Conservation (phyloP, 768 basidiomycete genomes). For the Suillus plorans region DNA sequence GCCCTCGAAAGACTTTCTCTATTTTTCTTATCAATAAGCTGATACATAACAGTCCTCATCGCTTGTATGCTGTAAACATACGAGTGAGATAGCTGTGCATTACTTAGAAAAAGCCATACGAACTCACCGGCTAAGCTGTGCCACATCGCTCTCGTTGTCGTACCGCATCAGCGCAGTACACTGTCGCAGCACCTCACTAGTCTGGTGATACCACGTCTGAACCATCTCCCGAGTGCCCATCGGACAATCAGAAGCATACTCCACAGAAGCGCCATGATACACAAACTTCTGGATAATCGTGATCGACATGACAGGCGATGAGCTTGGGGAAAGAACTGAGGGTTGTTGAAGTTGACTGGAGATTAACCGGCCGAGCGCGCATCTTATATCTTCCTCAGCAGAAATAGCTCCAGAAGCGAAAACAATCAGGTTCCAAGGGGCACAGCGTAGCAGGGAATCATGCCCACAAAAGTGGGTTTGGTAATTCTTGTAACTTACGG, state of each 20-base stretch:
- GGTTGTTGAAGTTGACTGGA: background rate
- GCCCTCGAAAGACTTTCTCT: constrained; percentile 3
- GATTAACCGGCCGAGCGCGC: background rate
- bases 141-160: background rate
- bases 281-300: constrained; percentile 5
- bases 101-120: background rate
- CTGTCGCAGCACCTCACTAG: constrained; percentile 2
- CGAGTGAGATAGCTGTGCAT: background rate
- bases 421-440: constrained; percentile 2
- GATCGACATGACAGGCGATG: background rate
- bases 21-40: constrained; percentile 2
- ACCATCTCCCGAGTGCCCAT: constrained; percentile 5
- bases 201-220: constrained; percentile 3
- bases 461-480: constrained; percentile 5
- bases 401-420: background rate
- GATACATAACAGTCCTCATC: constrained; percentile 4
- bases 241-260: background rate
- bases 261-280: background rate
- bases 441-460: background rate
- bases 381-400: background rate
- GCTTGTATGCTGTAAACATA: background rate
- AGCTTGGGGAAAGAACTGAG: background rate
- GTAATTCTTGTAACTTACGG: constrained; percentile 1
- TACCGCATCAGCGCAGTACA: background rate
- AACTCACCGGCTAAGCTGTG: constrained; percentile 2